Base-by-base conservation (phyloP, 768 basidiomycete species). In the Tulasnella sp. region DNA sequence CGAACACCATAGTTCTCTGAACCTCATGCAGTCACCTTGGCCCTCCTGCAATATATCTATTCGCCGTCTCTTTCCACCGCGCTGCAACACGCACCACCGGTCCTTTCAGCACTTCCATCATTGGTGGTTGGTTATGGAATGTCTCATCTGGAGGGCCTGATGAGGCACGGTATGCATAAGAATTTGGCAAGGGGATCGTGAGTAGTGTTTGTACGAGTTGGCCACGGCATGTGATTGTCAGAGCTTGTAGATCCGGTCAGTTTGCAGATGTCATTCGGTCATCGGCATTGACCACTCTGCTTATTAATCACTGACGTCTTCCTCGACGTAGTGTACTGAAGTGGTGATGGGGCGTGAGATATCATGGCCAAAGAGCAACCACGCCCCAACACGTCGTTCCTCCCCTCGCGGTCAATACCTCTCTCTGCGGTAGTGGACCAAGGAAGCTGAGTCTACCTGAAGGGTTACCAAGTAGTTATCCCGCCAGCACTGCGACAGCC, bases 201-300 rank as follows among this genome's bases (percentile, higher is more conserved):
- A 89, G 85, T 11, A 89, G 87, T 27, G 88, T 93, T 86, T 97
- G 45, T 97, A 97, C 68, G 92, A 96, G 69, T 91, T 96, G 9
- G 90, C 93, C 8, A 94, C 93, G 2, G 73, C 97, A 3, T 92
- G 90, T 67, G 87, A 82, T 63, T 88, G 86, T 68, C 80, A 89
- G 63, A 86, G 87, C 67, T 73, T 97, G 59, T 92, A 96, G 67
- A 91, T 96, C 65, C 77, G 92, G 83, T 86, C 71, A 51, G 80
- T 64, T 65, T 50, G 65, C 67, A 44, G 49, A 68, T 63, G 53
- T 31, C 42, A 59, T 19, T 5, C n/a, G n/a, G 24, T 19, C 7
- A 52, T n/a, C n/a, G n/a, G n/a, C n/a, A n/a, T n/a, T n/a, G n/a
- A n/a, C n/a, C n/a, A n/a, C n/a, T n/a, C n/a, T n/a, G n/a, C 34